Conservation (phyloP, 306 rosid genomes). For the Pyrus pyrifolia region DNA sequence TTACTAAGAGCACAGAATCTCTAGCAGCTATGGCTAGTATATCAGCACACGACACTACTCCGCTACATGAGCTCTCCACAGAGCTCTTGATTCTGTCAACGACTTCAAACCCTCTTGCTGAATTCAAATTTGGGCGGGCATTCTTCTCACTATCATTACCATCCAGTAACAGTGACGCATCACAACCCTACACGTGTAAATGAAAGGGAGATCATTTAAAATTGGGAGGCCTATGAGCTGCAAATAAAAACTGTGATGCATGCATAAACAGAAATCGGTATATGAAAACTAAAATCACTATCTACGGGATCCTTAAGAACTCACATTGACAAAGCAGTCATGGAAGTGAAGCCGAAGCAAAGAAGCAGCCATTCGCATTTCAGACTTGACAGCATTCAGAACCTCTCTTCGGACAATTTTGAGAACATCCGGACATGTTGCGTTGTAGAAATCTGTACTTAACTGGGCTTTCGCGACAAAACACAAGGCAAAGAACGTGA, state of each 20-base stretch:
- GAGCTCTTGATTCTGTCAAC: slow-evolving; percentile 66
- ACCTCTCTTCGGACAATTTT: slow-evolving; percentile 55
- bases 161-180: slow-evolving; percentile 70
- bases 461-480: slow-evolving; percentile 46
- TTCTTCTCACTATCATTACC: slow-evolving; percentile 52
- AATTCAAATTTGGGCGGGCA: slow-evolving; percentile 63
- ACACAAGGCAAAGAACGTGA: slow-evolving; percentile 30
- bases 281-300: not conserved
- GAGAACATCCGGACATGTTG: slow-evolving; percentile 54
- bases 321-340: slow-evolving; percentile 88
- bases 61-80: slow-evolving; percentile 67
- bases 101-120: slow-evolving; percentile 75
- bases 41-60: slow-evolving; percentile 87
- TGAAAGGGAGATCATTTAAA: not conserved
- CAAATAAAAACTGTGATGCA: not conserved
- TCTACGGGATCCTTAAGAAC: not conserved
- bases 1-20: slow-evolving; percentile 77
- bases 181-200: slow-evolving; percentile 62
- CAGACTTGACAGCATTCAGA: slow-evolving; percentile 42
- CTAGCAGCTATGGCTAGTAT: slow-evolving; percentile 71
- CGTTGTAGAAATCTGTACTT: slow-evolving; percentile 49
- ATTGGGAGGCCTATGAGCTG: not conserved
- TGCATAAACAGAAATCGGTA: not conserved
- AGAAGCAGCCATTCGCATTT: slow-evolving; percentile 85
- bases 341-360: slow-evolving; percentile 90